Evolutionary conservation across 1,284 basidiomycete species (phyloP).

Genomic region (Hortiboletus rubellus): DNA sequence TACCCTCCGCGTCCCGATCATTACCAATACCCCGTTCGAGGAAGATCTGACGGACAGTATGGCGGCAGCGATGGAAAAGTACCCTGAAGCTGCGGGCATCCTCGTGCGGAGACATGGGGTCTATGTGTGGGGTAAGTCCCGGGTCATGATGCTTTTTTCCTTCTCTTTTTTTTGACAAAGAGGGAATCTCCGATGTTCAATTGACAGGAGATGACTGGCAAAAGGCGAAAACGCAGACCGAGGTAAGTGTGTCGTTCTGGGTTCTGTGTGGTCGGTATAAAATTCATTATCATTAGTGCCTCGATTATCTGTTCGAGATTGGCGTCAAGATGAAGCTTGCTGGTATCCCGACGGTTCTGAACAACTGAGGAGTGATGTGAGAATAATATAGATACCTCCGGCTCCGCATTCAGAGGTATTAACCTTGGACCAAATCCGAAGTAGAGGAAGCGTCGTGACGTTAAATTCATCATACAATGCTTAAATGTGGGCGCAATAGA

Average conservation of each 20-base stretch:
- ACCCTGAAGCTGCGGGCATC: conserved; percentile 77
- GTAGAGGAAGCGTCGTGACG: not conserved
- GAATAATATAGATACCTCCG: not conserved
- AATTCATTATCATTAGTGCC: conserved; percentile 48
- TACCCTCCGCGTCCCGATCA: conserved; percentile 83
- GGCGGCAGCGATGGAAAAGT: conserved; percentile 76
- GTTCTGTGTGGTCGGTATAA: not conserved
- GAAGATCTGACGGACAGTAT: conserved; percentile 85
- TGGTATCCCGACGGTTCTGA: conserved; percentile 50
- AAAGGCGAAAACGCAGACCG: conserved; percentile 86
- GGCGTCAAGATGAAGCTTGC: conserved; percentile 76
- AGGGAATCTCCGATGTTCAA: not conserved
- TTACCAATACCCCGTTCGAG: conserved; percentile 85
- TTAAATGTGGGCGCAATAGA: not conserved
- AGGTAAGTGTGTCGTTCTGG: conserved; percentile 41
- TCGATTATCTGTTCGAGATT: conserved; percentile 86
- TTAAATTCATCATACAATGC: not conserved
- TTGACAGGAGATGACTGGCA: conserved; percentile 70
- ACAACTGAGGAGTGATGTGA: conserved; percentile 8
- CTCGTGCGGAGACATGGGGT: conserved; percentile 82
- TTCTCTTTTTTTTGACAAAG: too few relatives aligned
- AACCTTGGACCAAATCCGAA: not conserved
- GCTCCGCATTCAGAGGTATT: not conserved
- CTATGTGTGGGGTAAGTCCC: conserved; percentile 75
- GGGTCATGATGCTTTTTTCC: not conserved